Percentiles rank a stretch among this genome's conserved stretches.
phyloP scores from a whole-genome alignment of 2,329 filamentous ascomycete genomes.

The Cytospora mali region DNA sequence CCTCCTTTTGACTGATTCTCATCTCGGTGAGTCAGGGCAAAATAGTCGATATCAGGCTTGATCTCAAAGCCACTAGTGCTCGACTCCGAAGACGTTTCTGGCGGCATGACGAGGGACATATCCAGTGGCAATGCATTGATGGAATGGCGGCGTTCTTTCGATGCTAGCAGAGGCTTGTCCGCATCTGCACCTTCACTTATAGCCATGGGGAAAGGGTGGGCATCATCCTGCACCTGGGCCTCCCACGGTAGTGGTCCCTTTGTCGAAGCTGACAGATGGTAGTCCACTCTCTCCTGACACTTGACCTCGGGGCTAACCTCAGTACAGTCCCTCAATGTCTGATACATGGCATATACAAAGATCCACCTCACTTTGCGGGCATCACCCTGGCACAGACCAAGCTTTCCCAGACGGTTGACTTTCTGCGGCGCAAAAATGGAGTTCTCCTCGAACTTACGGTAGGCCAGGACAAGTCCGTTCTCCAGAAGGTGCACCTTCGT shows the following conservation, averaged over 20 bases:
- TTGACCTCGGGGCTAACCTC: slow-evolving; percentile 63
- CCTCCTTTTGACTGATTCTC: neutral
- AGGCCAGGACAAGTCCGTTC: slow-evolving; percentile 67
- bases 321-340: slow-evolving; percentile 69
- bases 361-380: slow-evolving; percentile 80
- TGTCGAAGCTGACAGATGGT: slow-evolving; percentile 54
- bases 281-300: slow-evolving; percentile 57
- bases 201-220: neutral
- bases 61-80: slow-evolving; percentile 36
- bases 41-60: slow-evolving; percentile 60
- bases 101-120: slow-evolving; percentile 1
- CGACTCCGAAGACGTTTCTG: neutral
- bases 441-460: slow-evolving; percentile 70
- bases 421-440: slow-evolving; percentile 52
- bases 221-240: slow-evolving; percentile 27
- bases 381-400: slow-evolving; percentile 58
- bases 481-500: slow-evolving; percentile 40
- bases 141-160: slow-evolving; percentile 31
- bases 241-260: slow-evolving; percentile 51
- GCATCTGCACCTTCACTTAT: neutral
- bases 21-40: slow-evolving; percentile 46
- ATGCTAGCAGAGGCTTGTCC: slow-evolving; percentile 36
- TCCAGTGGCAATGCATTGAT: slow-evolving; percentile 15
- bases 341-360: slow-evolving; percentile 71
- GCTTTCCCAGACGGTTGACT: slow-evolving; percentile 57